Conservation (phyloP, 306 rosid species). For the Cicer arietinum region DNA sequence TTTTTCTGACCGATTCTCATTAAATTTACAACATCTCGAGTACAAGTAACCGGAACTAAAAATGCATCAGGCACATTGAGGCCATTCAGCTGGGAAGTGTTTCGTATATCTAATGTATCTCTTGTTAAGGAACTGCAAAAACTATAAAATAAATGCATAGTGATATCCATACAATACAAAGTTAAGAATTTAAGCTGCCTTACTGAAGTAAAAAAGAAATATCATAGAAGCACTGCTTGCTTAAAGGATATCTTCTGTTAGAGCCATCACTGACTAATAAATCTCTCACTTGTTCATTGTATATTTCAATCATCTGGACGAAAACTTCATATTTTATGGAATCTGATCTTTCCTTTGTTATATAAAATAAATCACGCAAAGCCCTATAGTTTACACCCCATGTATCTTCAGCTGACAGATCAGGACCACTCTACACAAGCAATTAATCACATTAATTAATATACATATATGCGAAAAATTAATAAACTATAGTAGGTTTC, state of each 20-base stretch:
- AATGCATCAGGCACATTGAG: slow-evolving; percentile 96
- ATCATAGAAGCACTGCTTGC: slow-evolving; percentile 16
- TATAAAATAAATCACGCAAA: slow-evolving; percentile 81
- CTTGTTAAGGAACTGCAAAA: slow-evolving; percentile 59
- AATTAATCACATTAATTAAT: slow-evolving; percentile 30
- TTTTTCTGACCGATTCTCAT: slow-evolving; percentile 91
- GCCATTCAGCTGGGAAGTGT: slow-evolving; percentile 91
- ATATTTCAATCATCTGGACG: slow-evolving; percentile 98
- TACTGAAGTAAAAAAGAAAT: slow-evolving; percentile 22
- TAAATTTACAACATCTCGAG: slow-evolving; percentile 86
- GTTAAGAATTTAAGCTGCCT: slow-evolving; percentile 22
- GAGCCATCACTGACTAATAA: slow-evolving; percentile 87
- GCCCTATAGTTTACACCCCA: slow-evolving; percentile 99
- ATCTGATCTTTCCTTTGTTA: slow-evolving; percentile 70
- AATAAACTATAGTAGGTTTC: slow-evolving; percentile 7
- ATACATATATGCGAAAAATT: slow-evolving; percentile 10
- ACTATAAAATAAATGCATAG: slow-evolving; percentile 5
- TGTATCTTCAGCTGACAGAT: slow-evolving; percentile 80
- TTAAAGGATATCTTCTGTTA: slow-evolving; percentile 91
- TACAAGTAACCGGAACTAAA: slow-evolving; percentile 83
- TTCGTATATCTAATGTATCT: slow-evolving; percentile 87
- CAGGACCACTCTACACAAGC: slow-evolving; percentile 86
- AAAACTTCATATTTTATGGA: slow-evolving; percentile 87
- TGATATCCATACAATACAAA: slow-evolving; percentile 14
- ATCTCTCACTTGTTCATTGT: slow-evolving; percentile 99